Evolutionary conservation across 1,139 yeast genomes (phyloP), one percentile per base, ranked within the genome.

Genomic region (Kodamaea alishanica): DNA sequence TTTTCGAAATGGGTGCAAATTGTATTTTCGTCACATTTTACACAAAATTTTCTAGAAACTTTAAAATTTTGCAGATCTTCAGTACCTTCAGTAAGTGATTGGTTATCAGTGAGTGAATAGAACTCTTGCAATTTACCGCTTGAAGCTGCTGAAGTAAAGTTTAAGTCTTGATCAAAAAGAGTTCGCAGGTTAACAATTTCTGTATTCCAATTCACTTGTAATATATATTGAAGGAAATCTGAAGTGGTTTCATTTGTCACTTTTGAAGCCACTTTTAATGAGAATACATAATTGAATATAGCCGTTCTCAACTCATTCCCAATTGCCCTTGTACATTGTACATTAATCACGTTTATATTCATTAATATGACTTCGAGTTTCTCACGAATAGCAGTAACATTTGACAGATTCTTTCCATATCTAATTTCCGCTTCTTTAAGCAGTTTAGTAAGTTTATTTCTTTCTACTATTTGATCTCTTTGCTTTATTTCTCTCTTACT

Each of bases 401-500:
- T 58, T 34, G 70, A 65, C 26, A 72, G 52, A 37, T 61, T 64
- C 33, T 71, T 71, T 2, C 83, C 83, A 46, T 58, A 61, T 44
- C 67, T 70, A 26, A 69, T 56, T 40, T 73, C 77, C 28, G 61
- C 62, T 5, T 65, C 70, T 39, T 69, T 65, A 31, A 70, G 47
- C 34, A 58, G 62, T 29, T 60, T 56, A 37, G 64, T 55, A 24
- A 70, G 60, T 50, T 64, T 65, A 25, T 56, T 51, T 45, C 71
- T 62, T 34, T 55, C 55, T 28, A 46, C 43, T 33, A 62, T 55
- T 36, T 73, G 56, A 23, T 67, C 71, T 23, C 55, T 63, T 28
- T 67, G 63, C 48, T 76, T 71, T 46, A 58, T 63, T 54, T 79
- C 85, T 43, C 84, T 62, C 43, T 74, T 75, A 34, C 69, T 60